Base-by-base conservation (phyloP, 2,329 filamentous ascomycete genomes). In the Colletotrichum salicis region DNA sequence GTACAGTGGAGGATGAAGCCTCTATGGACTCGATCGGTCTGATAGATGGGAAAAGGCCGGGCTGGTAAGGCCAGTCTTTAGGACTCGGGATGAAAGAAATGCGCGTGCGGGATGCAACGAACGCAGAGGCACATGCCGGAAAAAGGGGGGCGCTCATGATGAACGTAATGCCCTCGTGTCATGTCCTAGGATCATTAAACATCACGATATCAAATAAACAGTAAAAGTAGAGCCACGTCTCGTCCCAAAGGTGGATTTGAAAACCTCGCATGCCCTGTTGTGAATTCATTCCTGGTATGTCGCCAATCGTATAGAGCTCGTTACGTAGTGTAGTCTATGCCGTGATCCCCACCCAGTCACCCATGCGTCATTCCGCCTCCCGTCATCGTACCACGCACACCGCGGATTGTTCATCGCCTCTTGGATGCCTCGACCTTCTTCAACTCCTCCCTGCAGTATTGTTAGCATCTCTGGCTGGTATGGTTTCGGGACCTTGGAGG, bases 401-500 rank as follows among this genome's bases (percentile, higher is more conserved):
- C n/a, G 55, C 63, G 67, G 52, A 72, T 77, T 76, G 19, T 79
- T 81, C 76, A 90, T 84, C 87, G 86, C 78, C 89, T 89, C 85
- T 93, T 94, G 73, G 90, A 87, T 52, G 91, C 89, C 81, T 96
- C 94, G 79, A 98, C 94, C 85, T 97, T 98, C 88, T 97, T 97
- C 75, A 98, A 85, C 83, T 98, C 96, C 83, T 97, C 94, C 85
- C 93, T 95, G 75, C 8, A 12, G 71, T 35, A 15, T 37, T n/a
- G 62, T 71, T 33, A 61, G 59, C 41, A 55, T 41, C 48, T 35
- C 33, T 35, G 33, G 33, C 27, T 29, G 27, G 27, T 35, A 35
- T 35, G 11, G 33, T 35, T 54, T 51, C 41, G 59, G 64, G 37
- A 67, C 60, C 22, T 48, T 37, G 51, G 11, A 19, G 51, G 52